Percentiles rank a stretch among this genome's conserved stretches.
Evolutionary conservation across 176 grass and related monocot genomes (phyloP).

Genomic region (Coix lacrymajobi): DNA sequence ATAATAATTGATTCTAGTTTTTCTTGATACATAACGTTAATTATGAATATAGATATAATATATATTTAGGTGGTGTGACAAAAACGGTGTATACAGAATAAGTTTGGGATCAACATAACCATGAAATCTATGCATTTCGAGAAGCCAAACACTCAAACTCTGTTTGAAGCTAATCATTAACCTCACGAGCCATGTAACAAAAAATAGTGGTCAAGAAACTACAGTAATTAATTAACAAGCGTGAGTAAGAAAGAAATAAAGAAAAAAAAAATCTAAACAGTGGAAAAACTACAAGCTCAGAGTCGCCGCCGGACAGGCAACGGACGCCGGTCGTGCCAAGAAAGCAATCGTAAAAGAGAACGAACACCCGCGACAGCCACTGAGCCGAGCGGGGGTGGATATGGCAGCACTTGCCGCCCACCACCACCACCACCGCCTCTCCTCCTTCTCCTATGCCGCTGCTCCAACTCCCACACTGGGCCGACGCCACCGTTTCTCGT

Average conservation of each 20-base stretch:
- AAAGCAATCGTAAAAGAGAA: neutral
- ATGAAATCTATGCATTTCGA: too few relatives aligned
- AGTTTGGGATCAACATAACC: too few relatives aligned
- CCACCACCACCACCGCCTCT: neutral
- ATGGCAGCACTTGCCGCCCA: slow-evolving; percentile 39
- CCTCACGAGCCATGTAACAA: too few relatives aligned
- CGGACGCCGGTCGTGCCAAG: neutral
- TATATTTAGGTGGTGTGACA: too few relatives aligned
- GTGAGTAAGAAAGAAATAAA: neutral
- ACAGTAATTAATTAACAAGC: too few relatives aligned
- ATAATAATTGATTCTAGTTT: too few relatives aligned
- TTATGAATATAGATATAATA: too few relatives aligned
- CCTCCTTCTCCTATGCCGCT: neutral
- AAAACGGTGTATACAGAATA: too few relatives aligned
- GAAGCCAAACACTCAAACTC: too few relatives aligned
- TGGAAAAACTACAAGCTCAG: neutral
- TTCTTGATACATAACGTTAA: too few relatives aligned
- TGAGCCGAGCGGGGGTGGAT: slow-evolving; percentile 21
- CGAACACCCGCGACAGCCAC: neutral
- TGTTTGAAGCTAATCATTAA: too few relatives aligned
- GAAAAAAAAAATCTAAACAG: neutral
- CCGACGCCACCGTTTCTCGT: neutral
- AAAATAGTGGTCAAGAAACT: too few relatives aligned
- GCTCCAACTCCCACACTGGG: neutral
- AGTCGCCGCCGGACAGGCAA: neutral